Base-by-base conservation (phyloP, 129 eudicot species). In the Apium graveolens region DNA sequence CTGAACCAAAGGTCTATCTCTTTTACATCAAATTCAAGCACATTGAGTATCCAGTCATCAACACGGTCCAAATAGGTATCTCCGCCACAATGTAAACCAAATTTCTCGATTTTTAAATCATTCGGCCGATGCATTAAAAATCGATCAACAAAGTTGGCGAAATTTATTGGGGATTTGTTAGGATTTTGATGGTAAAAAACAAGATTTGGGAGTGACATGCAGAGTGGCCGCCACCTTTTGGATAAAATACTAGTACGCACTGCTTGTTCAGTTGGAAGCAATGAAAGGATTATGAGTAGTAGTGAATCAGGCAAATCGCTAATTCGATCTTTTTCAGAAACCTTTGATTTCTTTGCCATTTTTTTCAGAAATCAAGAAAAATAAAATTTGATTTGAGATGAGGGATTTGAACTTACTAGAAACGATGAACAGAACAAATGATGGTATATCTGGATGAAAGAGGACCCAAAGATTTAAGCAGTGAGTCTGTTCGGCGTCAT, bases 201-300 rank as follows among this genome's bases (percentile, higher is more conserved):
- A 13, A 74, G 77, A 74, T 74, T 74, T 34, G 77, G 60, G 35
- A 74, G 55, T 31, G 77, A 74, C 14, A 29, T 1, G 12, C 24
- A 74, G 16, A 31, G 38, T 4, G 29, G 5, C 1, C 31, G 41
- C 77, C 77, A 74, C 26, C 77, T 26, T 43, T 43, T 74, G 3
- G 62, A 74, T n/a, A n/a, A n/a, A n/a, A n/a, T n/a, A n/a, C n/a
- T n/a, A n/a, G n/a, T n/a, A n/a, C n/a, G n/a, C 5, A 16, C 60
- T 1, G 62, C 77, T 6, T 2, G 13, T 44, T 74, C 27, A 0
- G 26, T 74, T 43, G 77, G 62, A 26, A 74, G 77, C 1, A 74
- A 27, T 11, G 77, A 44, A 13, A 70, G 48, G 16, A 70, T 70
- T 0, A 21, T 26, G 11, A 41, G 1, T 1, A 71, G 29, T 20